These are phyloP conservation scores for Naganishia vaughanmartiniae DNA, from an alignment of 768 basidiomycete species.

Conservation along the genomic window DNA sequence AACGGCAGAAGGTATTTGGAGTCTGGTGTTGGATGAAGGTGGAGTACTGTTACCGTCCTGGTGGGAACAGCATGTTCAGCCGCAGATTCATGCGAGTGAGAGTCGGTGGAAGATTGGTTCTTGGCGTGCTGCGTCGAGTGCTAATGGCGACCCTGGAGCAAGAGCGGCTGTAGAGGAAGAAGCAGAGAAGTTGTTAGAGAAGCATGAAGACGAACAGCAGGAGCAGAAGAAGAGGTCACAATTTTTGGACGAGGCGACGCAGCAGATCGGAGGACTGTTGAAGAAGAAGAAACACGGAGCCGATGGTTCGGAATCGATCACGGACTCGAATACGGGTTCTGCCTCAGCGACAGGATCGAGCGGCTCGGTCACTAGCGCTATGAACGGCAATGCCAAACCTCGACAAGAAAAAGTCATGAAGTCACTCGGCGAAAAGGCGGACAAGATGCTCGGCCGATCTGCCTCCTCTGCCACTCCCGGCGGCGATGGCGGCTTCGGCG, in stretches of 20 bases:
- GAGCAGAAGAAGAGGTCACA: conserved; percentile 14
- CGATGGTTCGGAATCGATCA: not conserved
- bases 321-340: not conserved
- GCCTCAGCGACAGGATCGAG: no score
- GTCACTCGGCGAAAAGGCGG: conserved; percentile 2
- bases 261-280: not conserved
- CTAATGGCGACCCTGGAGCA: not conserved
- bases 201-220: not conserved
- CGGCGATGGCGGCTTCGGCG: not conserved
- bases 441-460: not conserved
- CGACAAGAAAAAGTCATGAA: not conserved
- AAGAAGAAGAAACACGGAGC: not conserved
- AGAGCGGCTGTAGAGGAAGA: not conserved
- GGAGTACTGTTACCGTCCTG: not conserved
- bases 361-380: not conserved
- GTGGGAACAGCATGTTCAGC: conserved; percentile 21
- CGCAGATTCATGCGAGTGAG: conserved; percentile 16
- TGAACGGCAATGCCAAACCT: not conserved
- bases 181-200: not conserved
- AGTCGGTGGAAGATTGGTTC: conserved; percentile 19
- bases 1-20: conserved; percentile 22
- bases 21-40: conserved; percentile 2
- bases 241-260: conserved; percentile 6
- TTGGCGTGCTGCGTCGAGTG: not conserved
- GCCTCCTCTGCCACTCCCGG: not conserved